A percentile compares a stretch with the other conserved stretches of the same genome.
phyloP scores from a whole-genome alignment of 2,329 filamentous ascomycete genomes.

The Sclerotinia minor region DNA sequence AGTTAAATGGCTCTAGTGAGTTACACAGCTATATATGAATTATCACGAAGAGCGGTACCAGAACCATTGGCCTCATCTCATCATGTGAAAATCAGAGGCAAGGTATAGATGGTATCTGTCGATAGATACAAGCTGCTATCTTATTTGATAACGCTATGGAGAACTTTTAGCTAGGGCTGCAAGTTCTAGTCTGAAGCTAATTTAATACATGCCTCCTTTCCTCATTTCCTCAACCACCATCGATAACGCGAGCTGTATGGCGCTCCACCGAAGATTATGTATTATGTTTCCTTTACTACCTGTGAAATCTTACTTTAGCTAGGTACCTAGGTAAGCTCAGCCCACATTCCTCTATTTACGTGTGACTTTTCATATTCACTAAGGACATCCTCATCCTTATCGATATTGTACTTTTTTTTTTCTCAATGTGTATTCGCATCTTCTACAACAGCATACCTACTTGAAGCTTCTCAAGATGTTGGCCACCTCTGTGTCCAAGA shows the following conservation, averaged over 20 bases:
- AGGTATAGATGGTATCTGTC: not conserved
- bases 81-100: not conserved
- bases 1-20: not conserved
- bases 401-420: not conserved
- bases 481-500: constrained; percentile 11
- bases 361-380: not conserved
- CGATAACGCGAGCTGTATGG: not conserved
- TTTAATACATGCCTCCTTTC: not conserved
- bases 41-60: not conserved
- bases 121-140: not conserved
- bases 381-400: not conserved
- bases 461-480: constrained; percentile 2
- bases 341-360: not conserved
- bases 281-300: not conserved
- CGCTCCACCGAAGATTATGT: not conserved
- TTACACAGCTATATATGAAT: not conserved
- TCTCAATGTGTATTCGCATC: not conserved
- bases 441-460: not conserved
- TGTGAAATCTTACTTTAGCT: not conserved
- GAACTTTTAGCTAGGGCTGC: not conserved
- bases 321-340: no score
- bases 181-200: not conserved
- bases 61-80: not conserved
- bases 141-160: not conserved
- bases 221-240: not conserved